Conservation (phyloP, 345 rosid species). For the Rhizophora apiculata region DNA sequence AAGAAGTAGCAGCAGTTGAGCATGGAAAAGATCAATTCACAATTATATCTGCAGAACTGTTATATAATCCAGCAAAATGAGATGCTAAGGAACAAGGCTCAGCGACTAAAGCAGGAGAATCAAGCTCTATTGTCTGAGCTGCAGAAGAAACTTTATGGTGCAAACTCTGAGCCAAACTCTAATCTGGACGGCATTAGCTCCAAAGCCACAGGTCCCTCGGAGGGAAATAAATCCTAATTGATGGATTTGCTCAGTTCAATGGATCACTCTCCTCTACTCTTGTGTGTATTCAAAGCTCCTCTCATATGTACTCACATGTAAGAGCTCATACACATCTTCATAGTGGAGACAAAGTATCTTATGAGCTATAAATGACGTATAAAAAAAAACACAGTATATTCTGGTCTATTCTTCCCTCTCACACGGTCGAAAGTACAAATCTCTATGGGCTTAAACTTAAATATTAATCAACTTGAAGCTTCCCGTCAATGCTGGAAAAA, state of each 20-base stretch:
- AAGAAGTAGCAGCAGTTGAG: background rate
- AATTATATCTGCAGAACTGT: conserved; percentile 45
- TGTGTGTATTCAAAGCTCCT: background rate
- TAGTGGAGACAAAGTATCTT: background rate
- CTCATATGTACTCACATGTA: background rate
- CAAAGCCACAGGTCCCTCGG: background rate
- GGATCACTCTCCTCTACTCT: background rate
- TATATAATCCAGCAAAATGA: conserved; percentile 44
- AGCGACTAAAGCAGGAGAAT: conserved; percentile 48
- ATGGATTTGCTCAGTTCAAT: background rate
- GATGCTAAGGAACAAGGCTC: conserved; percentile 44
- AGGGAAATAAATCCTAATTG: conserved; percentile 19
- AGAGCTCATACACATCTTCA: background rate
- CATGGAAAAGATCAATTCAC: conserved; percentile 48
- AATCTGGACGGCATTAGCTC: conserved; percentile 18
- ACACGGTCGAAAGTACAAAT: background rate
- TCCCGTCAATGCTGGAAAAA: conserved; percentile 69
- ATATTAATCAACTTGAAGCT: conserved; percentile 51
- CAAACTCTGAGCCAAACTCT: conserved; percentile 9
- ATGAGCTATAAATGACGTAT: conserved; percentile 3
- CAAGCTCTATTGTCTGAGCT: conserved; percentile 37
- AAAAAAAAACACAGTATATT: background rate
- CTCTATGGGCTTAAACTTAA: background rate
- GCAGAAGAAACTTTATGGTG: conserved; percentile 32
- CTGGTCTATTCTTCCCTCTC: background rate